Percentiles rank a stretch among this genome's conserved stretches.
These are phyloP conservation scores for Pichia sp. DNA, from an alignment of 1,139 yeast genomes.

Conservation along the genomic window DNA sequence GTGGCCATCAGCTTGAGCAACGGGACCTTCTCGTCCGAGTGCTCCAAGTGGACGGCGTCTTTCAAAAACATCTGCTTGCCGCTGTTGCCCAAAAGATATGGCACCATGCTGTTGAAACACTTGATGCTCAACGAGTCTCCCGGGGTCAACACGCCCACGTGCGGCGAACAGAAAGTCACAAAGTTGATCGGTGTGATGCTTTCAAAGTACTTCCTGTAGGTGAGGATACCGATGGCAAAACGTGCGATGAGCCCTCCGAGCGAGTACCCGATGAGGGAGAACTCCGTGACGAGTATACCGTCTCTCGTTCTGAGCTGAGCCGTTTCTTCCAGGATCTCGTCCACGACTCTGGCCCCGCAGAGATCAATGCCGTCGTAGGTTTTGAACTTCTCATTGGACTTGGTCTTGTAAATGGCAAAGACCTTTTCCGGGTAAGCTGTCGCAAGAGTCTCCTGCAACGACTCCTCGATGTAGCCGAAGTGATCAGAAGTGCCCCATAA, in stretches of 20 bases:
- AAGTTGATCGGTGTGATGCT: conserved; percentile 49
- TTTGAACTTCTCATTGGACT: conserved; percentile 59
- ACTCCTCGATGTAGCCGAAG: conserved; percentile 51
- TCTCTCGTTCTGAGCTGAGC: conserved; percentile 29
- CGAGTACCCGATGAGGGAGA: conserved; percentile 77
- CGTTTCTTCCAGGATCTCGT: conserved; percentile 55
- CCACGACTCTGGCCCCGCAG: conserved; percentile 72
- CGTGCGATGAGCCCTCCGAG: conserved; percentile 78
- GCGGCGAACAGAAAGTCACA: conserved; percentile 77
- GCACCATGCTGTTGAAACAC: conserved; percentile 55
- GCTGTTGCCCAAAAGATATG: conserved; percentile 61
- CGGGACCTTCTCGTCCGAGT: conserved; percentile 35
- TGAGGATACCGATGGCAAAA: conserved; percentile 69
- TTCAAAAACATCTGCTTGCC: conserved; percentile 68
- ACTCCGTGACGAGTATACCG: conserved; percentile 38
- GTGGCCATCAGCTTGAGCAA: conserved; percentile 56
- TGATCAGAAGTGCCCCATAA: conserved; percentile 77
- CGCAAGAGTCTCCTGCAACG: conserved; percentile 30
- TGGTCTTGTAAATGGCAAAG: conserved; percentile 53
- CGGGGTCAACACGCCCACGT: conserved; percentile 71
- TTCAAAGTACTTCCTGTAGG: conserved; percentile 48
- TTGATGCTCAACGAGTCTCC: conserved; percentile 41
- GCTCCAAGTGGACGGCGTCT: conserved; percentile 35
- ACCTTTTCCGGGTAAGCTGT: conserved; percentile 21
- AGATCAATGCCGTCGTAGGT: conserved; percentile 86